These are phyloP conservation scores for Musa acuminata DNA, from an alignment of 176 grass and related monocot genomes.

Conservation along the genomic window DNA sequence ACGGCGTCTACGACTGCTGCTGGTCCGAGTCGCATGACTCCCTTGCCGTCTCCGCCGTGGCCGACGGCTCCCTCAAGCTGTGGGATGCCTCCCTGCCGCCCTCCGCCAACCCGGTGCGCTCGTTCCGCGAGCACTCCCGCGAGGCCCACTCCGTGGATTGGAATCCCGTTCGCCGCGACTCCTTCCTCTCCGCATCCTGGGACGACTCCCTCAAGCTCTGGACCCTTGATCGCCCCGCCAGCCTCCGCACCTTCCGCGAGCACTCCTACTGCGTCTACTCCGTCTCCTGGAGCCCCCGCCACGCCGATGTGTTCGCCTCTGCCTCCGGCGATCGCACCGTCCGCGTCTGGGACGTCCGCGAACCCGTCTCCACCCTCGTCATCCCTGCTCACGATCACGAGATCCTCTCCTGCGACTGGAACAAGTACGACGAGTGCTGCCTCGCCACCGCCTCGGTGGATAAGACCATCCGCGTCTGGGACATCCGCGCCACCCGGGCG, in stretches of 20 bases:
- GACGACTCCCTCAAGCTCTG: conserved; percentile 87
- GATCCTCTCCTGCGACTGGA: conserved; percentile 81
- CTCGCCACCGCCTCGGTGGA: conserved; percentile 81
- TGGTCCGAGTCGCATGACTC: conserved; percentile 90
- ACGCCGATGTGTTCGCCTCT: conserved; percentile 75
- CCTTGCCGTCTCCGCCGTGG: conserved; percentile 54
- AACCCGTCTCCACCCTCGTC: conserved; percentile 50
- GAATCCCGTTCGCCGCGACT: conserved; percentile 73
- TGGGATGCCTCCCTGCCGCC: conserved; percentile 53
- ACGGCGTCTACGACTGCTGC: conserved; percentile 79
- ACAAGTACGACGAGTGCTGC: conserved; percentile 78
- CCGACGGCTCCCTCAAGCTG: conserved; percentile 71
- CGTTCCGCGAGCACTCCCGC: conserved; percentile 75
- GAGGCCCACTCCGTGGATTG: conserved; percentile 58
- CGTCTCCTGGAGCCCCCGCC: conserved; percentile 61
- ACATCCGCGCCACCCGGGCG: conserved; percentile 49
- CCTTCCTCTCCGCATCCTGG: conserved; percentile 68
- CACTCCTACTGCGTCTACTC: conserved; percentile 85
- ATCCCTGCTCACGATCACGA: conserved; percentile 73
- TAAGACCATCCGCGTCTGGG: conserved; percentile 84
- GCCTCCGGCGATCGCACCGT: conserved; percentile 61
- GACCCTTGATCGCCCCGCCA: conserved; percentile 60
- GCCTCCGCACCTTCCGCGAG: conserved; percentile 66
- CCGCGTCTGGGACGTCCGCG: conserved; percentile 76
- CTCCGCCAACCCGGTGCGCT: conserved; percentile 57